phyloP scores from a whole-genome alignment of 1,284 basidiomycete species.

The Uromyces viciae-fabae region DNA sequence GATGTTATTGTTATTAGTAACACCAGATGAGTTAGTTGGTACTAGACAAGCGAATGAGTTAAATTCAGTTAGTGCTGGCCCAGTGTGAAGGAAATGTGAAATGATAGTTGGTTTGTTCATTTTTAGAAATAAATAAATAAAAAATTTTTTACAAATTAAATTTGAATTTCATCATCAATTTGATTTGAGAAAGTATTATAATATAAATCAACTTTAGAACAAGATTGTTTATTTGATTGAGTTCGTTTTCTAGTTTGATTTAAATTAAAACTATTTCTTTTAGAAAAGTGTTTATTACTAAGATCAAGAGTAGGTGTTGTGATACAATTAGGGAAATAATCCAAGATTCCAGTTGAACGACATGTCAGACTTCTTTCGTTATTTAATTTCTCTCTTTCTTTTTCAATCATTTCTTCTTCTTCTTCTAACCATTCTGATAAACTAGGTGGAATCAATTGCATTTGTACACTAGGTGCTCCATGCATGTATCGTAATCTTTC shows the following conservation, averaged over 20 bases:
- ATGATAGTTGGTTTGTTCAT: conserved; percentile 29
- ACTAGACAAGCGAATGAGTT: conserved; percentile 26
- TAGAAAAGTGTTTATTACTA: too few relatives aligned
- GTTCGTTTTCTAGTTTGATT: too few relatives aligned
- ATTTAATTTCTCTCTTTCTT: conserved; percentile 21
- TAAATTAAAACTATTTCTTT: too few relatives aligned
- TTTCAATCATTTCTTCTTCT: conserved; percentile 62
- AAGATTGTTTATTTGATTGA: too few relatives aligned
- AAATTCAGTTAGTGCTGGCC: conserved; percentile 37
- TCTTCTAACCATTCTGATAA: conserved; percentile 72
- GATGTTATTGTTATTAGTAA: not conserved
- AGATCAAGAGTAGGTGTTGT: too few relatives aligned
- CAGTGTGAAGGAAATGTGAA: conserved; percentile 37
- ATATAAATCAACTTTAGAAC: too few relatives aligned
- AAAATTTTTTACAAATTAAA: too few relatives aligned
- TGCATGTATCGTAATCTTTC: conserved; percentile 88
- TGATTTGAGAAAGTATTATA: too few relatives aligned
- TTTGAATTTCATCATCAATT: too few relatives aligned
- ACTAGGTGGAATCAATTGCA: conserved; percentile 94
- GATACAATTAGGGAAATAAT: conserved; percentile 45
- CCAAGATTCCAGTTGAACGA: conserved; percentile 12
- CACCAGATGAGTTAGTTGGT: not conserved
- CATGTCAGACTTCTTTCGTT: not conserved
- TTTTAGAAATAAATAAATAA: too few relatives aligned
- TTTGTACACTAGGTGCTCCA: conserved; percentile 89